A percentile compares a stretch with the other conserved stretches of the same genome.
Evolutionary conservation across 2,329 filamentous ascomycete genomes (phyloP).

Genomic region (Xylaria sp.): DNA sequence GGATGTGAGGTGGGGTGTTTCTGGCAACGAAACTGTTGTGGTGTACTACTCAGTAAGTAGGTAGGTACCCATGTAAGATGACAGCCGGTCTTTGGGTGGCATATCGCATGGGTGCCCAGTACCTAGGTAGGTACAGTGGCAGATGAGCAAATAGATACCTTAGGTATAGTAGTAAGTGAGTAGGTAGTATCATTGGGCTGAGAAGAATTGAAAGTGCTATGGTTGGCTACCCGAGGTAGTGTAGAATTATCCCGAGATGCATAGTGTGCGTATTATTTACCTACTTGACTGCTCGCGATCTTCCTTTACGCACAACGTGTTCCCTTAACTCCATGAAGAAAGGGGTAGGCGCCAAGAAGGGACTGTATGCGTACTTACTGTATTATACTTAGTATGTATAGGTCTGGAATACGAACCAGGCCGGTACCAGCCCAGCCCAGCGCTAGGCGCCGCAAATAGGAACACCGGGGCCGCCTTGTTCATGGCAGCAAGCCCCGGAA

Average conservation of each 20-base stretch:
- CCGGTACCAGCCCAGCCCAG: neutral
- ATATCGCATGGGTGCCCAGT: conserved; percentile 13
- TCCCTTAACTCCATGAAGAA: neutral
- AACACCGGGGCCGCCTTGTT: conserved; percentile 23
- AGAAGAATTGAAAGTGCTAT: conserved; percentile 3
- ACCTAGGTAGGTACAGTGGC: too few species aligned
- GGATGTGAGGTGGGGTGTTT: conserved; percentile 3
- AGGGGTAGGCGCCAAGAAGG: conserved; percentile 1
- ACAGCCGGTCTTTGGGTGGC: neutral
- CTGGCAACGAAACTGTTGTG: conserved; percentile 3
- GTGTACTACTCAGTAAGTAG: too few species aligned
- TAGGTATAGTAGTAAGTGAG: too few species aligned
- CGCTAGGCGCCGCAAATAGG: conserved; percentile 9
- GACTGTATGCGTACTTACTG: too few species aligned
- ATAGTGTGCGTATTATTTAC: neutral
- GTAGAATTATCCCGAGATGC: neutral
- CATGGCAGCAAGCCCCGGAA: conserved; percentile 23
- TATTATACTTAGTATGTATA: too few species aligned
- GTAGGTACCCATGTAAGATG: conserved; percentile 20
- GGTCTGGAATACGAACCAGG: conserved; percentile 15
- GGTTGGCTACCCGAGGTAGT: too few species aligned
- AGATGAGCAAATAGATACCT: neutral
- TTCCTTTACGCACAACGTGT: conserved; percentile 8
- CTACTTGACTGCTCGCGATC: neutral
- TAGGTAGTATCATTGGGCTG: neutral